A percentile compares a stretch with the other conserved stretches of the same genome.
phyloP scores from a whole-genome alignment of 2,329 filamentous ascomycete species.

The Aspergillus fischeri region DNA sequence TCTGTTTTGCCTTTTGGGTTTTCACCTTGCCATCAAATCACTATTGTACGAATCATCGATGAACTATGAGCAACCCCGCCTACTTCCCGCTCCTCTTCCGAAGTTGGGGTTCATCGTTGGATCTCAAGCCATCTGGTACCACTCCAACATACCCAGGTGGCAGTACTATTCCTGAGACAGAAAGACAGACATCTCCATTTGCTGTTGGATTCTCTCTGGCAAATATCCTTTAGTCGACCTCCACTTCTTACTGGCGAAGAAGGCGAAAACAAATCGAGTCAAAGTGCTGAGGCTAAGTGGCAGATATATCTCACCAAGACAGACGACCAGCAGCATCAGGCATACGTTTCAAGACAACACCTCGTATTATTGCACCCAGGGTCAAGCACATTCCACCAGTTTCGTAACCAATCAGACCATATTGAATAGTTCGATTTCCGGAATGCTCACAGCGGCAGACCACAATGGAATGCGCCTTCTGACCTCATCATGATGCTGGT shows the following conservation, averaged over 20 bases:
- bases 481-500: conserved; percentile 24
- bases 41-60: not conserved
- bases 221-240: not conserved
- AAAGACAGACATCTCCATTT: not conserved
- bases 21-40: not conserved
- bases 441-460: not conserved
- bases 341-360: not conserved
- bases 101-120: not conserved
- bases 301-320: not conserved
- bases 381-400: not conserved
- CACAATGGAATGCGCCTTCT: conserved; percentile 3
- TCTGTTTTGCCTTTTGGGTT: not conserved
- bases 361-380: not conserved
- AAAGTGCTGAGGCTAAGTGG: too few species aligned
- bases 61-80: not conserved
- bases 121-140: conserved; percentile 12
- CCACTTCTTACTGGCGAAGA: not conserved
- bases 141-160: conserved; percentile 7
- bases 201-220: not conserved
- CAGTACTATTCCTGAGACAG: not conserved
- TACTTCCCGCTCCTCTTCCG: not conserved
- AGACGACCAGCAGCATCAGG: not conserved
- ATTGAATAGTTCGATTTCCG: not conserved
- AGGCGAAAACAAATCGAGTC: not conserved
- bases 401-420: not conserved